These are phyloP conservation scores for Thraustochytrium striatum DNA, from an alignment of 352 stramenopile species.

Conservation along the genomic window DNA sequence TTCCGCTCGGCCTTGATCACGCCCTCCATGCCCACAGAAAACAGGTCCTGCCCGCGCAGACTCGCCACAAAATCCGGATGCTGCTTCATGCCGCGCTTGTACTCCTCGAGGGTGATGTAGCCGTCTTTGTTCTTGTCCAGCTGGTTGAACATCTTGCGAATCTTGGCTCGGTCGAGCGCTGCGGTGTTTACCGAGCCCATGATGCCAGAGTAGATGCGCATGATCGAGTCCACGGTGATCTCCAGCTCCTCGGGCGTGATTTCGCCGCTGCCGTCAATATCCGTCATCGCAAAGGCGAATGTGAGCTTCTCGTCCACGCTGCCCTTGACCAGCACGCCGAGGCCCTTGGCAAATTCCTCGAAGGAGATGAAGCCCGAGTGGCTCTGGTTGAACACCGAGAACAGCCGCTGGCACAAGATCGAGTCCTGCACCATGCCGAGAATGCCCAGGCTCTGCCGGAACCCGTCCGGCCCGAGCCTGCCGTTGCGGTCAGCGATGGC, in stretches of 20 bases:
- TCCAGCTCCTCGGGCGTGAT: constrained; percentile 45
- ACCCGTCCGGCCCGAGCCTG: constrained; percentile 15
- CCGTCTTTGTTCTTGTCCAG: constrained; percentile 39
- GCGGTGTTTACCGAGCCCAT: constrained; percentile 47
- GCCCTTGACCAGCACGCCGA: constrained; percentile 46
- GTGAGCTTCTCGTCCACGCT: constrained; percentile 45
- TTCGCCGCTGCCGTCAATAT: constrained; percentile 46
- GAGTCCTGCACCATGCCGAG: constrained; percentile 46
- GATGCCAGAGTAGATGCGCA: constrained; percentile 43
- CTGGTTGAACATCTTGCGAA: constrained; percentile 48
- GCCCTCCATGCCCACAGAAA: constrained; percentile 43
- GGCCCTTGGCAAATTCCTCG: constrained; percentile 35
- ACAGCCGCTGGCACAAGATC: constrained; percentile 45
- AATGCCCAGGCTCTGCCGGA: constrained; percentile 43
- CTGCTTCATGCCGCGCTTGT: constrained; percentile 49
- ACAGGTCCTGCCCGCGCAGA: constrained; percentile 42
- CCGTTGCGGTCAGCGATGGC: constrained; percentile 18
- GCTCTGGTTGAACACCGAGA: constrained; percentile 47
- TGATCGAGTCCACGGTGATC: constrained; percentile 48
- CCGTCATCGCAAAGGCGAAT: constrained; percentile 50
- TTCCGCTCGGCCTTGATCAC: constrained; percentile 43
- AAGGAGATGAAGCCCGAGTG: constrained; percentile 45
- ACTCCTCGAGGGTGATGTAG: constrained; percentile 47
- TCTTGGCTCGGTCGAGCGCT: constrained; percentile 43
- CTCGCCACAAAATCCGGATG: constrained; percentile 41